Conservation (phyloP, 345 rosid species). For the Acer saccharum region DNA sequence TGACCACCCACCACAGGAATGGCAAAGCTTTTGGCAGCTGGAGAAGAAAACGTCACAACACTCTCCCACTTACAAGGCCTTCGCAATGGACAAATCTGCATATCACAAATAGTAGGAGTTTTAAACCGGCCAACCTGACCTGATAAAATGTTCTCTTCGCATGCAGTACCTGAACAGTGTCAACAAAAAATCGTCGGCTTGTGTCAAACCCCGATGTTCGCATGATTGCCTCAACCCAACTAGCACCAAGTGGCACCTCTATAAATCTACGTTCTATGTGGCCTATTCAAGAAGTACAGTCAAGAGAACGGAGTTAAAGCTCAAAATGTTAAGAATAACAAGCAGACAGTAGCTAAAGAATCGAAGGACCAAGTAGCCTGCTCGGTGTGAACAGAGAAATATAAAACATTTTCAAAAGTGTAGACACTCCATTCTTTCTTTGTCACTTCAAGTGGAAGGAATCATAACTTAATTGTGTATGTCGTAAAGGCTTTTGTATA, state of each 20-base stretch:
- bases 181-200: slow-evolving; percentile 77
- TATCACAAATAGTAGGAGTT: slow-evolving; percentile 20
- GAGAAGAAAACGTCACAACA: slow-evolving; percentile 72
- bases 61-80: slow-evolving; percentile 95
- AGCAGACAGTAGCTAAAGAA: slow-evolving; percentile 1
- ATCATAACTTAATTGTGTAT: too few relatives aligned
- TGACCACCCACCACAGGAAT: slow-evolving; percentile 86
- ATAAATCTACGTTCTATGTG: slow-evolving; percentile 87
- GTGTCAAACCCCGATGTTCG: slow-evolving; percentile 86
- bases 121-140: slow-evolving; percentile 29
- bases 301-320: slow-evolving; percentile 1
- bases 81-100: slow-evolving; percentile 88
- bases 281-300: slow-evolving; percentile 49
- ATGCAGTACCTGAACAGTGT: slow-evolving; percentile 78
- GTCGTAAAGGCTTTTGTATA: neutral
- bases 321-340: neutral
- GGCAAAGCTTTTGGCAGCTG: slow-evolving; percentile 73
- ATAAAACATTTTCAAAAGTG: neutral
- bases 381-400: neutral
- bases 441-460: neutral
- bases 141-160: slow-evolving; percentile 11
- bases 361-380: neutral
- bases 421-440: neutral
- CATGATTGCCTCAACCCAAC: slow-evolving; percentile 96
- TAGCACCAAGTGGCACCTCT: slow-evolving; percentile 87